Percentiles rank a stretch among this genome's conserved stretches.
phyloP scores from a whole-genome alignment of 2,329 filamentous ascomycete species.

The Claviceps paspali region DNA sequence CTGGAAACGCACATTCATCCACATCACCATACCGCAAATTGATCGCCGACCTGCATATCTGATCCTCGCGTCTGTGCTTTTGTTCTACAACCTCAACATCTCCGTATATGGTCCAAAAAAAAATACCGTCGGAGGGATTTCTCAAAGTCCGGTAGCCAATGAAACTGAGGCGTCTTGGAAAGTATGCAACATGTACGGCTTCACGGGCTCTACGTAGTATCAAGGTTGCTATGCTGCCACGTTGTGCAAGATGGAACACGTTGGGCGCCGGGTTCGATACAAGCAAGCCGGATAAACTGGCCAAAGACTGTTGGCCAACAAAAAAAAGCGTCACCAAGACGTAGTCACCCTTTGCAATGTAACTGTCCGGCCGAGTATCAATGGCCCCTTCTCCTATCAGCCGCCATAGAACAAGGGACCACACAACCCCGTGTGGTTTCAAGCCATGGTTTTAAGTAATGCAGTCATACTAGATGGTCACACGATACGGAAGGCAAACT shows the following conservation, averaged over 20 bases:
- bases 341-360: background rate
- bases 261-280: background rate
- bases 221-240: background rate
- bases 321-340: background rate
- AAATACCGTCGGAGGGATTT: too few relatives aligned
- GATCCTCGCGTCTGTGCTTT: background rate
- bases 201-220: too few relatives aligned
- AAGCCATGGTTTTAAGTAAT: constrained; percentile 1
- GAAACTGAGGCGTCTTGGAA: background rate
- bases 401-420: background rate
- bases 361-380: background rate
- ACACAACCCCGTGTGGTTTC: constrained; percentile 1
- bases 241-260: background rate
- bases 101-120: too few relatives aligned
- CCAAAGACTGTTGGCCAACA: background rate
- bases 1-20: background rate
- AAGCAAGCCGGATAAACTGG: background rate
- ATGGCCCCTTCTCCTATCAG: background rate
- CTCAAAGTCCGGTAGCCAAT: background rate
- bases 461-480: background rate
- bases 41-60: too few relatives aligned
- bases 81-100: background rate
- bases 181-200: too few relatives aligned
- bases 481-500: constrained; percentile 1
- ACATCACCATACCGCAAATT: background rate